Evolutionary conservation across 1,284 basidiomycete genomes (phyloP).

Genomic region (Heliocybe sulcata): DNA sequence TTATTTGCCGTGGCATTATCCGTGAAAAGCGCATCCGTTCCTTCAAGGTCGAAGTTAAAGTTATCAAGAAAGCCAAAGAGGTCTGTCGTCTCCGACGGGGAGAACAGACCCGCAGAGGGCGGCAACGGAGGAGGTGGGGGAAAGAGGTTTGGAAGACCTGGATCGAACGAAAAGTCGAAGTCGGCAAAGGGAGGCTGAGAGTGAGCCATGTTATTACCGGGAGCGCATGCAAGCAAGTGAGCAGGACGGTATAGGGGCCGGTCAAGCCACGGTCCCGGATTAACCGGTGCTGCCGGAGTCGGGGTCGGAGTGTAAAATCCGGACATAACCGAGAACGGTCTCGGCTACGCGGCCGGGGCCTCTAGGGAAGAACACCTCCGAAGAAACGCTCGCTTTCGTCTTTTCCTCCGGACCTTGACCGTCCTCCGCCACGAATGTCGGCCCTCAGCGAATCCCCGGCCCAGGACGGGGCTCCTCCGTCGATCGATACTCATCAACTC

Average conservation of each 20-base stretch:
- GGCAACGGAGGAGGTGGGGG: slow-evolving; percentile 54
- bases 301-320: background rate
- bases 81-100: slow-evolving; percentile 61
- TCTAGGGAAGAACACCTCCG: slow-evolving; percentile 13
- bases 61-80: slow-evolving; percentile 73
- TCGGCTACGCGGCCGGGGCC: slow-evolving; percentile 4
- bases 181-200: slow-evolving; percentile 50
- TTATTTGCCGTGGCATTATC: background rate
- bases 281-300: background rate
- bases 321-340: slow-evolving; percentile 12
- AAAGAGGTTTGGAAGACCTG: slow-evolving; percentile 42
- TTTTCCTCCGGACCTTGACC: slow-evolving; percentile 21
- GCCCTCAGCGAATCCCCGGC: slow-evolving; percentile 61
- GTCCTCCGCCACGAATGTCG: slow-evolving; percentile 46
- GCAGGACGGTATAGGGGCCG: slow-evolving; percentile 2
- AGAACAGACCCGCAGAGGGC: slow-evolving; percentile 68
- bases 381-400: slow-evolving; percentile 14
- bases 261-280: background rate
- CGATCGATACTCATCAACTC: slow-evolving; percentile 49
- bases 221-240: slow-evolving; percentile 3
- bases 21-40: slow-evolving; percentile 15
- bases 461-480: slow-evolving; percentile 47
- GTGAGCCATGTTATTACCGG: slow-evolving; percentile 10
- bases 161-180: slow-evolving; percentile 60
- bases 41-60: slow-evolving; percentile 58